Conservation (phyloP, 257 asterid species). For the Verbena officinalis region DNA sequence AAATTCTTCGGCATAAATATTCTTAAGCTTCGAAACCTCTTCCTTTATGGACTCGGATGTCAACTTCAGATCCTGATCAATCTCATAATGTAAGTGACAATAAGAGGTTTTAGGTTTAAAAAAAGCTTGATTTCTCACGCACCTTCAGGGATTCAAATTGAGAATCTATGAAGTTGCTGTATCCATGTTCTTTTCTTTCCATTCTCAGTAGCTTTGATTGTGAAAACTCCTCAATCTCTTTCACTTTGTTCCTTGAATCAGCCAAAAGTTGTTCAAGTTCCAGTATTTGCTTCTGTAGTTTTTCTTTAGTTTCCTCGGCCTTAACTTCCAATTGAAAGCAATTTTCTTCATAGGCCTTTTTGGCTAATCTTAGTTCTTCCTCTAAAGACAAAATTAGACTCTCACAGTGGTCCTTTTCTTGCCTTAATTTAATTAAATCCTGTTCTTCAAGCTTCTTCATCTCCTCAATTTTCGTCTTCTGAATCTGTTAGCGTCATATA, state of each 20-base stretch:
- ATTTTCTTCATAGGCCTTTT: conserved; percentile 52
- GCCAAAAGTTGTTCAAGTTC: conserved; percentile 69
- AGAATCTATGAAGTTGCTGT: conserved; percentile 70
- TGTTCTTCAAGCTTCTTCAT: conserved; percentile 59
- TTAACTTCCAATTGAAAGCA: conserved; percentile 52
- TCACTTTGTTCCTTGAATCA: conserved; percentile 67
- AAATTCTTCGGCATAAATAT: conserved; percentile 61
- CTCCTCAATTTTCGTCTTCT: conserved; percentile 73
- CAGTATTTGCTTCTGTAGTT: conserved; percentile 57
- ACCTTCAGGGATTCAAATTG: conserved; percentile 80
- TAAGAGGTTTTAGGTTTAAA: conserved; percentile 5
- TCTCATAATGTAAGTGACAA: conserved; percentile 27
- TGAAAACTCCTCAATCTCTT: conserved; percentile 79
- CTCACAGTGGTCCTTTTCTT: conserved; percentile 60
- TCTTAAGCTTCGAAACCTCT: conserved; percentile 68
- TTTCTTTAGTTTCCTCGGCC: conserved; percentile 55
- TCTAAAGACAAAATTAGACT: conserved; percentile 53
- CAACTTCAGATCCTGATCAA: conserved; percentile 67
- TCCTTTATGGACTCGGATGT: conserved; percentile 71
- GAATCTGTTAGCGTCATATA: conserved; percentile 52
- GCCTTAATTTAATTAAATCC: conserved; percentile 55
- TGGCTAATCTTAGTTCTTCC: conserved; percentile 57
- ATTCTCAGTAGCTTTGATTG: conserved; percentile 72
- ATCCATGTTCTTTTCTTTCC: conserved; percentile 81
- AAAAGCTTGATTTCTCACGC: conserved; percentile 28